Evolutionary conservation across 352 stramenopile species (phyloP), one percentile per base, ranked within the genome.

Genomic region (Globisporangium cederbergense): DNA sequence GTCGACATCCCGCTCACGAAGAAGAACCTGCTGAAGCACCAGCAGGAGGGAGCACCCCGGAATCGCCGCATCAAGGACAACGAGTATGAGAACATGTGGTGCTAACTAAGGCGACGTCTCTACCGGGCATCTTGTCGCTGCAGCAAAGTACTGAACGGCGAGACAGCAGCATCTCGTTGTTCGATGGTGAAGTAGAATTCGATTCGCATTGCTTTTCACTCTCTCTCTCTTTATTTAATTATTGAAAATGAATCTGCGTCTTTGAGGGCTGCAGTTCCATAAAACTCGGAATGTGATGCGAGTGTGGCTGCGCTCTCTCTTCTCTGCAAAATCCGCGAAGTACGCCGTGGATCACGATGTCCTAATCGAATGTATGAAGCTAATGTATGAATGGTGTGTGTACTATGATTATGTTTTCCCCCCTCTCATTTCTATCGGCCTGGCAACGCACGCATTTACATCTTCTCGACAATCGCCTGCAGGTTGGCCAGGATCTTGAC

Each of bases 401-500:
- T 38, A 38, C 51, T 57, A 57, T 45, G 30, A 45, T 45, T 45
- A 10, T 57, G 30, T 42, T 18, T 56, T 58, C 1, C 45, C 42
- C 22, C 32, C 52, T 2, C 5, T 57, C 38, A 2, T 5, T 58
- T 32, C 8, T 28, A 28, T 28, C 25, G 25, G 25, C 25, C 25
- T 28, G 25, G 25, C 7, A 34, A 6, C 34, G 47, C 57, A 5
- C 14, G 4, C 11, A 10, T 13, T 38, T 50, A 47, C 42, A 38
- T 18, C 25, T 36, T 49, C 20, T 62, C 62, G 9, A 90, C 71
- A 43, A 79, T 74, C 16, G 63, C 68, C 66, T 89, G 76, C 61
- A 93, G 73, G 68, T 81, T 91, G 55, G 74, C 68, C n/a, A 93
- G 76, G 47, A 91, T 81, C 73, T 93, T 90, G 64, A 90, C 77